Conservation (phyloP, 2,329 filamentous ascomycete species). For the Akanthomyces lecanii region DNA sequence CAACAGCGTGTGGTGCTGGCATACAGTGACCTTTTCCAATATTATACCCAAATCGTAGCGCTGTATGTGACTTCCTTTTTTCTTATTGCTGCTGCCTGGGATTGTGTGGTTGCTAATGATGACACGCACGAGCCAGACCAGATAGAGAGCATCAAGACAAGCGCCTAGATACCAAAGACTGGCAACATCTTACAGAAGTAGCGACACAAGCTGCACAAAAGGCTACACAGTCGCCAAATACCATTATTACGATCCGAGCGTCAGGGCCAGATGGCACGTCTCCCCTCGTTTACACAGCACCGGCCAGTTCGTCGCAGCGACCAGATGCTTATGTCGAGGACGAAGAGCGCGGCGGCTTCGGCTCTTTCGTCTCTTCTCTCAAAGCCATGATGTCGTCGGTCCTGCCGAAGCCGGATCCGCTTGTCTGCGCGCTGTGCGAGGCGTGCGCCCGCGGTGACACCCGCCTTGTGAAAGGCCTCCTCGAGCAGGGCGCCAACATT, state of each 20-base stretch:
- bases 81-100: neutral
- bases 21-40: conserved; percentile 3
- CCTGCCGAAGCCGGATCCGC: conserved; percentile 7
- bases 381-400: conserved; percentile 10
- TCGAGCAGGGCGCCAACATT: conserved; percentile 24
- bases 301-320: neutral
- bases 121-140: neutral
- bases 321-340: neutral
- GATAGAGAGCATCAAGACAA: neutral
- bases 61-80: neutral
- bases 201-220: neutral
- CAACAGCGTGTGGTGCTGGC: neutral
- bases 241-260: neutral
- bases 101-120: neutral
- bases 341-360: neutral
- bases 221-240: neutral
- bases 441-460: conserved; percentile 22
- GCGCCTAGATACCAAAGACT: conserved; percentile 3
- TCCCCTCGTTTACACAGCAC: neutral
- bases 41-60: neutral
- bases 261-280: neutral
- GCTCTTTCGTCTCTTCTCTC: neutral
- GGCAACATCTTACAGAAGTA: neutral
- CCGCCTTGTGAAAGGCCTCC: conserved; percentile 22
- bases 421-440: conserved; percentile 16